Percentiles rank a stretch among this genome's conserved stretches.
Evolutionary conservation across 1,284 basidiomycete genomes (phyloP).

Genomic region (Exobasidium rhododendri): DNA sequence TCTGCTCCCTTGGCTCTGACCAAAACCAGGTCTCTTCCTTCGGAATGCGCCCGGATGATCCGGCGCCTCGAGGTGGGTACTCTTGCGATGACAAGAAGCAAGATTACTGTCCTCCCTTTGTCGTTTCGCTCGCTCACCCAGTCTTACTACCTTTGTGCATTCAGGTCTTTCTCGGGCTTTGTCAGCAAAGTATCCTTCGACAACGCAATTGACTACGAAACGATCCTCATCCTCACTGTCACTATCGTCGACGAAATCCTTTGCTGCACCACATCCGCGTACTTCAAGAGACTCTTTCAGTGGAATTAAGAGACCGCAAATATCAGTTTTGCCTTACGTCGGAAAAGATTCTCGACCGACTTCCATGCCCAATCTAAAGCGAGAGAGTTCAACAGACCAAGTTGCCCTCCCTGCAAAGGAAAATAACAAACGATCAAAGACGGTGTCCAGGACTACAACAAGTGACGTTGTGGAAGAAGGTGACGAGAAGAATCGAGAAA

Average conservation of each 20-base stretch:
- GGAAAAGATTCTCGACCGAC: neutral
- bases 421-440: neutral
- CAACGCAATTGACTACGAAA: neutral
- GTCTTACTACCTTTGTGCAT: too few species aligned
- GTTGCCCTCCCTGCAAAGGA: neutral
- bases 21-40: neutral
- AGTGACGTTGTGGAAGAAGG: too few species aligned
- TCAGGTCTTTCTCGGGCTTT: neutral
- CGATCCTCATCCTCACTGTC: neutral
- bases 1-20: neutral
- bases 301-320: neutral
- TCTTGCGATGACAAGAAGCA: neutral
- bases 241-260: too few species aligned
- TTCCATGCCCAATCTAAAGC: neutral
- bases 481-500: neutral
- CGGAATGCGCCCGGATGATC: constrained; percentile 6
- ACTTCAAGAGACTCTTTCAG: neutral
- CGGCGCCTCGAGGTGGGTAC: constrained; percentile 8
- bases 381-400: neutral
- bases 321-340: neutral
- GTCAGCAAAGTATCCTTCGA: neutral
- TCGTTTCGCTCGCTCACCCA: neutral
- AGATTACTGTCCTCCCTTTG: neutral
- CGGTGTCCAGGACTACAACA: neutral
- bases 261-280: neutral